Evolutionary conservation across 2,329 filamentous ascomycete genomes (phyloP).

Genomic region (Penicillium italicum): DNA sequence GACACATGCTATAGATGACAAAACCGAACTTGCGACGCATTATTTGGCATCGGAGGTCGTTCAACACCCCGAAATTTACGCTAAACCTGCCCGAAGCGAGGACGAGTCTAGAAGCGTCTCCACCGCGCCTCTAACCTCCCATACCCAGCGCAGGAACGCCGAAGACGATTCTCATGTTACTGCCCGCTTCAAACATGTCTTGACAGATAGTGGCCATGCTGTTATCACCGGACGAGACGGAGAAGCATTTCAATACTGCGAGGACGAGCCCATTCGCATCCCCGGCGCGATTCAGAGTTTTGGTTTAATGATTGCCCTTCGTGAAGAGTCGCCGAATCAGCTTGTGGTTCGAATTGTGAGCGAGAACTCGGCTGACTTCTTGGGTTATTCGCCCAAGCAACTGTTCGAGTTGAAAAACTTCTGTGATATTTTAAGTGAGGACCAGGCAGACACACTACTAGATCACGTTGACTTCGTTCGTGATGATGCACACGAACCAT

Average conservation of each 20-base stretch:
- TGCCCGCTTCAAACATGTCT: conserved; percentile 71
- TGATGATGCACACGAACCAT: conserved; percentile 74
- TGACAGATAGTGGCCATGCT: conserved; percentile 73
- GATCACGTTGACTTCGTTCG: conserved; percentile 86
- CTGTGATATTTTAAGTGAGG: conserved; percentile 76
- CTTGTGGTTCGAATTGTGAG: conserved; percentile 71
- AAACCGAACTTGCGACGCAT: conserved; percentile 19
- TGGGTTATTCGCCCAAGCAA: conserved; percentile 72
- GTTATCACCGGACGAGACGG: conserved; percentile 77
- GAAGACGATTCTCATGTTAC: conserved; percentile 53
- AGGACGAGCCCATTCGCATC: conserved; percentile 87
- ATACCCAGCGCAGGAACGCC: background rate
- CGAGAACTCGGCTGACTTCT: conserved; percentile 71
- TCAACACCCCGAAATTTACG: conserved; percentile 21
- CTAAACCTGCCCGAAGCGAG: conserved; percentile 7
- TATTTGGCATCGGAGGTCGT: conserved; percentile 18
- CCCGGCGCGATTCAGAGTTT: conserved; percentile 78
- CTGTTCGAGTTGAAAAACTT: conserved; percentile 73
- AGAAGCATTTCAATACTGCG: conserved; percentile 70
- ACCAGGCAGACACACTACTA: conserved; percentile 76
- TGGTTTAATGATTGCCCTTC: conserved; percentile 69
- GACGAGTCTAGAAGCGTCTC: conserved; percentile 8
- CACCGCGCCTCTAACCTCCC: conserved; percentile 1
- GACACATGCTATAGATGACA: conserved; percentile 10
- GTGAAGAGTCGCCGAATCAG: conserved; percentile 60